phyloP scores from a whole-genome alignment of 352 stramenopile species.

The Phytophthora multivora region DNA sequence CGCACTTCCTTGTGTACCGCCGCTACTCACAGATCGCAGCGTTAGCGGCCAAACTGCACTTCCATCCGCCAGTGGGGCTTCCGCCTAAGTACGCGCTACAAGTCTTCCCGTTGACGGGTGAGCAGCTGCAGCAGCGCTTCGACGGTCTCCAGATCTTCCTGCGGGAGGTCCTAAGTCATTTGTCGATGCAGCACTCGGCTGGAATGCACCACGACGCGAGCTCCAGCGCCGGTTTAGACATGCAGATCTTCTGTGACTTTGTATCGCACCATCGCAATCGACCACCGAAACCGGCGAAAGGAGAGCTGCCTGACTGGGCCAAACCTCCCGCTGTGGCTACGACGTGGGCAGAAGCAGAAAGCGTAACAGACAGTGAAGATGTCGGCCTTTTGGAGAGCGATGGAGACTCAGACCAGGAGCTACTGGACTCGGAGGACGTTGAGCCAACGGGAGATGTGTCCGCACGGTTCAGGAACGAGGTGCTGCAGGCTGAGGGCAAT shows the following conservation, averaged over 20 bases:
- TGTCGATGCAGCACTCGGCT: slow-evolving; percentile 50
- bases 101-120: slow-evolving; percentile 68
- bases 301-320: slow-evolving; percentile 63
- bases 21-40: slow-evolving; percentile 79
- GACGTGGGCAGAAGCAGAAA: slow-evolving; percentile 62
- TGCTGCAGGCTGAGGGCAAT: slow-evolving; percentile 75
- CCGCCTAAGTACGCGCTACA: slow-evolving; percentile 84
- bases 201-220: slow-evolving; percentile 66
- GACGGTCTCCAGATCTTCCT: slow-evolving; percentile 67
- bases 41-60: slow-evolving; percentile 66
- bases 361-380: slow-evolving; percentile 66
- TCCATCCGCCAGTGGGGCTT: slow-evolving; percentile 68
- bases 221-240: slow-evolving; percentile 69
- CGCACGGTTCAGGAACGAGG: slow-evolving; percentile 70
- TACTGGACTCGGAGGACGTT: slow-evolving; percentile 2
- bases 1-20: slow-evolving; percentile 76
- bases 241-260: slow-evolving; percentile 88
- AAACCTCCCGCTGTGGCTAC: slow-evolving; percentile 31
- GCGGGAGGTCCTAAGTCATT: slow-evolving; percentile 47
- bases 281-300: slow-evolving; percentile 51
- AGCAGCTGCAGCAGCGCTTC: slow-evolving; percentile 71
- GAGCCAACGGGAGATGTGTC: slow-evolving; percentile 24
- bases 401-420: slow-evolving; percentile 23
- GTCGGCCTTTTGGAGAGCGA: slow-evolving; percentile 45
- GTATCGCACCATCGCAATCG: slow-evolving; percentile 67